A percentile compares a stretch with the other conserved stretches of the same genome.
These are phyloP conservation scores for Cryptococcus maquisensis DNA, from an alignment of 1,284 basidiomycete genomes.

Conservation along the genomic window DNA sequence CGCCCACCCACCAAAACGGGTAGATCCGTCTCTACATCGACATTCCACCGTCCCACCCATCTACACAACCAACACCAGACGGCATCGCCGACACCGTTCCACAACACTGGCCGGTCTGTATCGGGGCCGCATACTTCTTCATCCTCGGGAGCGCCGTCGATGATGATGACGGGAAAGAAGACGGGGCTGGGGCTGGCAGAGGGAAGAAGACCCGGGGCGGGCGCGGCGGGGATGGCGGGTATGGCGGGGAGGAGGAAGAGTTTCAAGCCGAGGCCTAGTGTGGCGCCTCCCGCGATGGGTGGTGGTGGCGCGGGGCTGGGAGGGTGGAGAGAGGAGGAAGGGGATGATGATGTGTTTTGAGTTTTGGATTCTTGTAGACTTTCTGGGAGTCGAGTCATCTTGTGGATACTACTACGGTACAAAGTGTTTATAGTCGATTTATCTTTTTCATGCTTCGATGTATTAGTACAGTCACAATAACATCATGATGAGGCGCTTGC, in stretches of 20 bases:
- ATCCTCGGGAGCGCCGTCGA: neutral
- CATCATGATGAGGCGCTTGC: neutral
- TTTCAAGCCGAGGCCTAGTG: constrained; percentile 48
- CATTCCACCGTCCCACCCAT: neutral
- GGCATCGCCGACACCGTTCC: neutral
- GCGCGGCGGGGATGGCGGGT: constrained; percentile 53
- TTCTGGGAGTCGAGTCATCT: neutral
- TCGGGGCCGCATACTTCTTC: too few relatives aligned
- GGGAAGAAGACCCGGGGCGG: constrained; percentile 41
- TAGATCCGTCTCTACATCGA: neutral
- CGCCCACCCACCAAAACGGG: neutral
- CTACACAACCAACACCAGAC: neutral
- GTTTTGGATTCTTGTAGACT: neutral
- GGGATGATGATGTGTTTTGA: constrained; percentile 14
- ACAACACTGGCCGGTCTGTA: too few relatives aligned
- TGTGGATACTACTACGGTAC: neutral
- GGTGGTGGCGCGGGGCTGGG: neutral
- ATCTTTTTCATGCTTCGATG: neutral
- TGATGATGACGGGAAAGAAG: neutral
- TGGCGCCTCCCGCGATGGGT: neutral
- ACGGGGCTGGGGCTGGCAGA: neutral
- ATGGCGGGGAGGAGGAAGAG: constrained; percentile 60
- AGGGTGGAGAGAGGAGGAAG: constrained; percentile 5
- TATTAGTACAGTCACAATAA: too few relatives aligned
- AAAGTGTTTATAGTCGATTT: neutral